These are phyloP conservation scores for Immersiella caudata DNA, from an alignment of 495 filamentous ascomycete genomes.

Conservation along the genomic window DNA sequence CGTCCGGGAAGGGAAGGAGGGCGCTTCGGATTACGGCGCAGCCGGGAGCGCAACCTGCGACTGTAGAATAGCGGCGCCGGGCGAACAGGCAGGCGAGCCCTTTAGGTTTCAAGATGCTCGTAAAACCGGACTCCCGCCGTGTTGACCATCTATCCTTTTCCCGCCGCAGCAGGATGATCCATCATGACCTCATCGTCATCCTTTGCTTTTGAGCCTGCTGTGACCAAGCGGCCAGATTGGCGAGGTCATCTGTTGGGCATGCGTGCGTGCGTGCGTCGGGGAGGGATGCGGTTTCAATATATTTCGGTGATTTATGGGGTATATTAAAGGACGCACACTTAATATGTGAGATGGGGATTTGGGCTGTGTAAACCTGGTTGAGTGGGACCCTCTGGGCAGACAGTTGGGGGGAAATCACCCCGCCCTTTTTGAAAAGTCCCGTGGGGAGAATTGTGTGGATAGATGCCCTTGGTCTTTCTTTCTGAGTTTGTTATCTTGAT, in stretches of 20 bases:
- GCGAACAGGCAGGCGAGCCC: conserved; percentile 19
- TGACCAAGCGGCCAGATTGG: not conserved
- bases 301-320: not conserved
- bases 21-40: not conserved
- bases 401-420: not conserved
- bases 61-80: no score
- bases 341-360: not conserved
- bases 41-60: no score
- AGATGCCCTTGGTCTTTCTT: no score
- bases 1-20: conserved; percentile 15
- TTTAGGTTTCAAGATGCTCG: conserved; percentile 7
- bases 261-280: not conserved
- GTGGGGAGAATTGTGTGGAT: no score
- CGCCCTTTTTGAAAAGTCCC: not conserved
- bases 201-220: not conserved
- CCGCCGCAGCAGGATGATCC: no score
- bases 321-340: conserved; percentile 14
- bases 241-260: not conserved
- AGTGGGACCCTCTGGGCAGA: not conserved
- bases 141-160: no score
- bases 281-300: not conserved
- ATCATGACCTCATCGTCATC: conserved; percentile 9
- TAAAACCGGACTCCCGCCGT: no score
- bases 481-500: no score
- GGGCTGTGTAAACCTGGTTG: not conserved